A percentile compares a stretch with the other conserved stretches of the same genome.
phyloP scores from a whole-genome alignment of 176 grass and related monocot species.

The Oryza coarctata region DNA sequence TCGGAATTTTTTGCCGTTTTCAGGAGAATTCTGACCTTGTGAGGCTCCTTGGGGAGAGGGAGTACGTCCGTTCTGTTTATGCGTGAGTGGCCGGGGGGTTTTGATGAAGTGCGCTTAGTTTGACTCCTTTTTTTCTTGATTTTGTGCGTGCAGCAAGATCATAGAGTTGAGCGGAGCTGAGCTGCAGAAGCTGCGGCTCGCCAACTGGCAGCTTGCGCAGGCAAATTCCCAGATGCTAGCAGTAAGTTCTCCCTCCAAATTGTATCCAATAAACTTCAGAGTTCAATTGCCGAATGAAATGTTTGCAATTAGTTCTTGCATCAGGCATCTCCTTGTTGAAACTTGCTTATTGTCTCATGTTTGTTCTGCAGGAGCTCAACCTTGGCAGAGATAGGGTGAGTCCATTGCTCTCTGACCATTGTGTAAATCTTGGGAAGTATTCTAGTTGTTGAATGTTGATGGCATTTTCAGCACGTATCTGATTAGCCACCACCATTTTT shows the following conservation, averaged over 20 bases:
- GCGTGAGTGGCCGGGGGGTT: neutral
- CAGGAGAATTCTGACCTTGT: constrained; percentile 48
- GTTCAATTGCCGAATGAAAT: neutral
- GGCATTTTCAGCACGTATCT: neutral
- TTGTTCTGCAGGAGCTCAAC: constrained; percentile 52
- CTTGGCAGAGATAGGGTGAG: constrained; percentile 52
- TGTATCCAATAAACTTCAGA: neutral
- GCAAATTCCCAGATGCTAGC: constrained; percentile 42
- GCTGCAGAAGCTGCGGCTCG: constrained; percentile 46
- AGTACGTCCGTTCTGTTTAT: constrained; percentile 32
- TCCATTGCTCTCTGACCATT: neutral
- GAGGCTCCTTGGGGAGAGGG: constrained; percentile 41
- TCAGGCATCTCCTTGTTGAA: neutral
- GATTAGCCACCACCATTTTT: neutral
- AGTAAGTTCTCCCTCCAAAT: constrained; percentile 18
- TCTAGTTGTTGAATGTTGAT: neutral
- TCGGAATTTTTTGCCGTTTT: neutral
- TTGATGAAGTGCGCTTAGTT: constrained; percentile 11
- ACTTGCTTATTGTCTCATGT: neutral
- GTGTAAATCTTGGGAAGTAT: neutral
- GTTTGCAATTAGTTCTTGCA: neutral
- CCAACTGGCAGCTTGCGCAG: constrained; percentile 57
- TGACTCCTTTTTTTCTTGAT: constrained; percentile 8
- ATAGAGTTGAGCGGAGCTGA: constrained; percentile 39
- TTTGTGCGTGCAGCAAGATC: constrained; percentile 35